These are phyloP conservation scores for Quercus wislizeni DNA, from an alignment of 306 rosid species.

Conservation along the genomic window DNA sequence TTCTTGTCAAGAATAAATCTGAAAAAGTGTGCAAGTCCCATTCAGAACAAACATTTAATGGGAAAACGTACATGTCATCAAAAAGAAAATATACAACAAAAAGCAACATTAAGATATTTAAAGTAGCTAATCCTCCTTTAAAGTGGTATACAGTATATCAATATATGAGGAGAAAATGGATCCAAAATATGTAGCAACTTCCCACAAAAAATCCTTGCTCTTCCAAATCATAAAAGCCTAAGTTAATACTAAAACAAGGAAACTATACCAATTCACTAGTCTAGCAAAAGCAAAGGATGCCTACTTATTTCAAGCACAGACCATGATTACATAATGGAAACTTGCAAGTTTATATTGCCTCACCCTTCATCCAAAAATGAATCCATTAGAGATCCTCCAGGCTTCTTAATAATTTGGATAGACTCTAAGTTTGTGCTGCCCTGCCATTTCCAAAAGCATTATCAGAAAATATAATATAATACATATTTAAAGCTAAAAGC, in stretches of 20 bases:
- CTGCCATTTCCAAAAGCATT: conserved; percentile 46
- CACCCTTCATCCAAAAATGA: conserved; percentile 98
- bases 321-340: neutral
- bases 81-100: neutral
- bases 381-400: conserved; percentile 87
- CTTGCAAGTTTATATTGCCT: conserved; percentile 14
- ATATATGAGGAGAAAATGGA: neutral
- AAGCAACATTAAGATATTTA: neutral
- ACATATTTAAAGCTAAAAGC: neutral
- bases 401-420: conserved; percentile 92
- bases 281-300: neutral
- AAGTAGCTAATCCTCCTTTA: neutral
- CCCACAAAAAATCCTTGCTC: neutral
- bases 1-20: conserved; percentile 99
- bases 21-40: conserved; percentile 22
- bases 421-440: conserved; percentile 97
- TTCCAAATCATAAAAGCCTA: neutral
- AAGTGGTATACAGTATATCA: neutral
- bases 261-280: neutral
- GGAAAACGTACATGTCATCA: neutral
- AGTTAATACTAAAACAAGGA: neutral
- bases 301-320: neutral
- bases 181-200: neutral
- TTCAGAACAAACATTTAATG: neutral
- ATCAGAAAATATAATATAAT: neutral